Base-by-base conservation (phyloP, 768 basidiomycete species). In the Boletus subcaerulescens region DNA sequence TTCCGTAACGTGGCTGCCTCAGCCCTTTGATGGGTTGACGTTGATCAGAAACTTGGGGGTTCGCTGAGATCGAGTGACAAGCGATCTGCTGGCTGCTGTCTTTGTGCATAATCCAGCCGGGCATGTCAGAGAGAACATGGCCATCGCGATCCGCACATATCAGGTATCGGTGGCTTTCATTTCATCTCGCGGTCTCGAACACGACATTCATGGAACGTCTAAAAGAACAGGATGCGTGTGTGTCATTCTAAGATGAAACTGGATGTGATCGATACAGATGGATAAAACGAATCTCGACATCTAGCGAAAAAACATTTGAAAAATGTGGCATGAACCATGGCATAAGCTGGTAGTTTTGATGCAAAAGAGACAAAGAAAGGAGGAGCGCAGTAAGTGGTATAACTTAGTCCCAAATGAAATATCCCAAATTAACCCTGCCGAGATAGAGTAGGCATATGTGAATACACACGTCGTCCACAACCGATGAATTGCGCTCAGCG, bases 11-110 rank as follows among this genome's bases (percentile, higher is more conserved):
- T 60, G 54, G 50, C 8, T 14, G 33, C 38, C n/a, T 39, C 38
- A 12, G 12, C 36, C 45, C 41, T 43, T 33, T 48, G 26, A 53
- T 41, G 8, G 15, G 45, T 45, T 48, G 45, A 38, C 47, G 24
- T 43, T 43, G 32, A 18, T 52, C 66, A 57, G 58, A 58, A 12
- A 60, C 56, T 50, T 12, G 35, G 42, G 17, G 32, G 42, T 43
- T 64, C 62, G 65, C 62, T 68, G 65, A 60, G 61, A 68, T 65
- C 59, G 60, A 45, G 65, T 59, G 56, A 41, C 56, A 56, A 40
- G 35, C 49, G 55, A 66, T 61, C 52, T 32, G 29, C 33, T 44
- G 22, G 7, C 18, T 24, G 17, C 36, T 51, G 45, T 33, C 45
- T 53, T 49, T 45, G 41, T 31, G 26, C n/a, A 33, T 48, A 41